phyloP scores from a whole-genome alignment of 2,329 filamentous ascomycete genomes.

The Dissoconium aciculare region DNA sequence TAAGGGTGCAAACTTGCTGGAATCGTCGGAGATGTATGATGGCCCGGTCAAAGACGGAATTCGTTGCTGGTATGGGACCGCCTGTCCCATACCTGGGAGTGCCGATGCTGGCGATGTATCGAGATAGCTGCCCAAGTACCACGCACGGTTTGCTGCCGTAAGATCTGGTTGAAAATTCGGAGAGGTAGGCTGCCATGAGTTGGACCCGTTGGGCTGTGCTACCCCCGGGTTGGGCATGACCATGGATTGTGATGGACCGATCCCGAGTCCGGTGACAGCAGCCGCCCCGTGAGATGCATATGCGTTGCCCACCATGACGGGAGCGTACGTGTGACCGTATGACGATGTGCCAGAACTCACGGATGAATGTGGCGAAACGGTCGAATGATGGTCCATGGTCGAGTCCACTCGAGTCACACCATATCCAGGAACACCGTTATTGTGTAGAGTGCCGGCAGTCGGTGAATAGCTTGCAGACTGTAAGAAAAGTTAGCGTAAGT shows the following conservation, averaged over 20 bases:
- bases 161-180: constrained; percentile 21
- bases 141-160: constrained; percentile 13
- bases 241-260: constrained; percentile 23
- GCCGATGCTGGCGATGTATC: constrained; percentile 18
- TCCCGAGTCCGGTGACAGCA: constrained; percentile 19
- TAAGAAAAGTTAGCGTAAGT: constrained; percentile 19
- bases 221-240: constrained; percentile 26
- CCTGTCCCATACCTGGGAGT: constrained; percentile 17
- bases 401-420: no score
- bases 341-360: constrained; percentile 21
- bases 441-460: constrained; percentile 37
- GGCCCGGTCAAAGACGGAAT: constrained; percentile 18
- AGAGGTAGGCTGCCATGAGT: constrained; percentile 22
- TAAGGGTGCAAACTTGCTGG: constrained; percentile 21
- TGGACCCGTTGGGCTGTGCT: constrained; percentile 19
- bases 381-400: constrained; percentile 29
- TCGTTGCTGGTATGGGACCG: constrained; percentile 18
- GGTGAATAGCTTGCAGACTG: constrained; percentile 57
- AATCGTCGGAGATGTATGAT: constrained; percentile 15
- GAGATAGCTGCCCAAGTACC: constrained; percentile 18
- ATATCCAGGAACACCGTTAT: no score
- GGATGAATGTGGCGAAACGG: constrained; percentile 20
- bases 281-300: constrained; percentile 17
- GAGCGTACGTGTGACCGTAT: constrained; percentile 19
- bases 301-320: constrained; percentile 16